A percentile compares a stretch with the other conserved stretches of the same genome.
Evolutionary conservation across 768 basidiomycete species (phyloP).

Genomic region (Lentinula edodes): DNA sequence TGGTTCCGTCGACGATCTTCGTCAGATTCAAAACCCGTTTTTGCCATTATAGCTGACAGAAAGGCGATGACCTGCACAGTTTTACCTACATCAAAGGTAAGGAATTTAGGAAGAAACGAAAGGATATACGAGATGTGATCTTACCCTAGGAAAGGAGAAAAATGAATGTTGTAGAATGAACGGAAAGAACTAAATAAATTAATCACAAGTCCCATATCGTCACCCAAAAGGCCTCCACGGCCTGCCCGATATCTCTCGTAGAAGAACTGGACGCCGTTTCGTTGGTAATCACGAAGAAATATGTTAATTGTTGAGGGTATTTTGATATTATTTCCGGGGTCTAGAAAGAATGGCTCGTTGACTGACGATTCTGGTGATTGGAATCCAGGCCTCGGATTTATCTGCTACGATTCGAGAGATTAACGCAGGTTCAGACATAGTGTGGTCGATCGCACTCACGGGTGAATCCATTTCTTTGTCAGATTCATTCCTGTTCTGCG

Average conservation of each 20-base stretch:
- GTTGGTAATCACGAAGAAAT: slow-evolving; percentile 86
- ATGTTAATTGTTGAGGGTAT: slow-evolving; percentile 75
- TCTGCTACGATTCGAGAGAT: slow-evolving; percentile 19
- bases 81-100: slow-evolving; percentile 52
- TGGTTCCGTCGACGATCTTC: slow-evolving; percentile 57
- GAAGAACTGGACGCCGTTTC: slow-evolving; percentile 81
- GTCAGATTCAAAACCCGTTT: slow-evolving; percentile 62
- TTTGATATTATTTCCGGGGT: slow-evolving; percentile 35
- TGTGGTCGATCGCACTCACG: not conserved
- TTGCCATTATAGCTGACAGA: slow-evolving; percentile 88
- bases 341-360: slow-evolving; percentile 47
- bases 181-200: not conserved
- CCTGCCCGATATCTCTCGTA: slow-evolving; percentile 64
- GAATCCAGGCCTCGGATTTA: slow-evolving; percentile 51
- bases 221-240: slow-evolving; percentile 81
- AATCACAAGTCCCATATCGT: slow-evolving; percentile 87
- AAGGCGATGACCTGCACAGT: slow-evolving; percentile 92
- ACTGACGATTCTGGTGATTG: slow-evolving; percentile 33
- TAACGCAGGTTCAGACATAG: not conserved
- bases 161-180: not conserved
- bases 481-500: not conserved
- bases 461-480: not conserved
- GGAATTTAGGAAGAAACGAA: not conserved
- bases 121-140: not conserved
- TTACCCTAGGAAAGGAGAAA: slow-evolving; percentile 17